phyloP scores from a whole-genome alignment of 75 land plant genomes.

The Sequoiadendron giganteum region DNA sequence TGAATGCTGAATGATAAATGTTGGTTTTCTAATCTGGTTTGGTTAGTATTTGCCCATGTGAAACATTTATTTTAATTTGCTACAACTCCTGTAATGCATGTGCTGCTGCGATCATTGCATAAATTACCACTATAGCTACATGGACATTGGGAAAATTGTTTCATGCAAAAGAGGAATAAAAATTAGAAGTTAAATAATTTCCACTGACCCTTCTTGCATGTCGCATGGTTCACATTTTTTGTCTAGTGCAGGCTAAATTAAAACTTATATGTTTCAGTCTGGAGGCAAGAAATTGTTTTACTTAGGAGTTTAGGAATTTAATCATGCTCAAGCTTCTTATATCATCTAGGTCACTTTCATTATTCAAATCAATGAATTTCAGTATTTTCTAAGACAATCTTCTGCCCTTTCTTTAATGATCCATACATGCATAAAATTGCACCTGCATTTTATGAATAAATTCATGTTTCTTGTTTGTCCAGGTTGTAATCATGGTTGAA shows the following conservation, averaged over 20 bases:
- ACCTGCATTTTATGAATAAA: background rate
- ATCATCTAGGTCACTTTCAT: background rate
- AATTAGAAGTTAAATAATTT: background rate
- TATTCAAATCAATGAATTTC: background rate
- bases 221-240: background rate
- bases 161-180: background rate
- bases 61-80: background rate
- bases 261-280: background rate
- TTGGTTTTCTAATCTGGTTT: background rate
- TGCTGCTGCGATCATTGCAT: background rate
- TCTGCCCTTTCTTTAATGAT: background rate
- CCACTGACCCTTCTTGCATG: background rate
- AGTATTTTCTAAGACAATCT: background rate
- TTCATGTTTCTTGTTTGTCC: constrained; percentile 3
- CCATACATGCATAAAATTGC: background rate
- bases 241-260: background rate
- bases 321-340: background rate
- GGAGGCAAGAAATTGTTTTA: background rate
- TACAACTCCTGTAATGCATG: background rate
- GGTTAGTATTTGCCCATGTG: background rate
- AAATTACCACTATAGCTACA: background rate
- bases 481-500: constrained; percentile 54
- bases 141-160: background rate
- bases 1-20: background rate
- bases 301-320: background rate